phyloP scores from a whole-genome alignment of 495 filamentous ascomycete genomes.

The Durotheca rogersii region DNA sequence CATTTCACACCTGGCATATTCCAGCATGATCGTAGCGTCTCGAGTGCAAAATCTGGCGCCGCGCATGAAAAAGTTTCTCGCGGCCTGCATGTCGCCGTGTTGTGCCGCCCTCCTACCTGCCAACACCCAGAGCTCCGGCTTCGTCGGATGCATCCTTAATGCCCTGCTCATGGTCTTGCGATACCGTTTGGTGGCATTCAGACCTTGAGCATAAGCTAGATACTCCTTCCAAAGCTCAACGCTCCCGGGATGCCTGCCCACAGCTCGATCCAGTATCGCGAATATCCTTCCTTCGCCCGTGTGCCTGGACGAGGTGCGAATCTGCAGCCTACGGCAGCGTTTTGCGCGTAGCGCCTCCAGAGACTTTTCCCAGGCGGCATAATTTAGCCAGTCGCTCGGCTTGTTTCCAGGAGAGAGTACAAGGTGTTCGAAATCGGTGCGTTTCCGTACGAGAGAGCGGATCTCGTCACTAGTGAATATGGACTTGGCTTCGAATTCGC shows the following conservation, averaged over 20 bases:
- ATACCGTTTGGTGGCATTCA: conserved; percentile 79
- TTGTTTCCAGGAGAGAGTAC: conserved; percentile 77
- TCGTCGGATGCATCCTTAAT: conserved; percentile 80
- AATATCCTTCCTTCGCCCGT: conserved; percentile 80
- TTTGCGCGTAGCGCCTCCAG: conserved; percentile 79
- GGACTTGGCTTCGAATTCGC: conserved; percentile 81
- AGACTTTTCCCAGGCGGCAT: conserved; percentile 89
- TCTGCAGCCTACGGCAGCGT: conserved; percentile 73
- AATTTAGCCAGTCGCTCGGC: conserved; percentile 77
- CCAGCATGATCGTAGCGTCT: conserved; percentile 72
- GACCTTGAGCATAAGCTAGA: conserved; percentile 73
- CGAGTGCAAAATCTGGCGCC: conserved; percentile 83
- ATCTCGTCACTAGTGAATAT: conserved; percentile 93
- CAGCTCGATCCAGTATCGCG: conserved; percentile 83
- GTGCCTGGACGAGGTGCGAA: conserved; percentile 61
- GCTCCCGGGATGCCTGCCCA: conserved; percentile 80
- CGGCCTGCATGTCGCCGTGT: conserved; percentile 80
- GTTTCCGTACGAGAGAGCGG: conserved; percentile 77
- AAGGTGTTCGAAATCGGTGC: conserved; percentile 90
- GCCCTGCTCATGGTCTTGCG: conserved; percentile 72
- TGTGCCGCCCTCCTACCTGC: conserved; percentile 76
- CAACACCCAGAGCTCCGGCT: conserved; percentile 82
- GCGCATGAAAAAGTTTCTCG: conserved; percentile 78
- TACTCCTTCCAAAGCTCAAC: conserved; percentile 89
- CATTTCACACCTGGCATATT: conserved; percentile 90